Evolutionary conservation across 495 filamentous ascomycete genomes (phyloP).

Genomic region (Tuber brumale): DNA sequence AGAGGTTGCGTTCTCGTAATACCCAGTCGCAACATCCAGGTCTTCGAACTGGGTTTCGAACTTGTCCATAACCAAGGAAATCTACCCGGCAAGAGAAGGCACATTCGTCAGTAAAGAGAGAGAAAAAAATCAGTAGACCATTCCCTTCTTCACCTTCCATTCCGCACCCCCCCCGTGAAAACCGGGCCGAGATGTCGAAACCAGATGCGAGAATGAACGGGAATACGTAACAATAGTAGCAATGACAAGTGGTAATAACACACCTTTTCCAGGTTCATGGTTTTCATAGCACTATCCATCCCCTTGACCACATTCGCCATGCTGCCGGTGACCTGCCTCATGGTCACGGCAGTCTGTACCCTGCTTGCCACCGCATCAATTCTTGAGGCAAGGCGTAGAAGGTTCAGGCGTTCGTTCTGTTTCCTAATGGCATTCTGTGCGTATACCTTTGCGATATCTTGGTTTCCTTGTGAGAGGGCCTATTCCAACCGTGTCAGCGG

Average conservation of each 20-base stretch:
- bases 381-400: conserved; percentile 53
- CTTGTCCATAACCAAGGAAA: conserved; percentile 62
- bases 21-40: conserved; percentile 71
- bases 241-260: conserved; percentile 10
- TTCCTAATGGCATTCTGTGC: conserved; percentile 80
- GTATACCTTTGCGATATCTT: conserved; percentile 75
- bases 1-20: conserved; percentile 76
- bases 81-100: conserved; percentile 40
- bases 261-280: conserved; percentile 65
- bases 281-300: conserved; percentile 61
- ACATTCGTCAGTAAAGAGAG: conserved; percentile 1
- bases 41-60: conserved; percentile 81
- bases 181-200: neutral
- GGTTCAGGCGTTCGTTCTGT: conserved; percentile 61
- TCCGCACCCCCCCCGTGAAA: neutral
- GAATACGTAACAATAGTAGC: neutral
- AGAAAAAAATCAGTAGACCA: neutral
- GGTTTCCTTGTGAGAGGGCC: conserved; percentile 58
- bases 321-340: conserved; percentile 57
- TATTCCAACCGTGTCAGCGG: conserved; percentile 19
- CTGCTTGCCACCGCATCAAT: conserved; percentile 59
- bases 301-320: conserved; percentile 61
- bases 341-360: conserved; percentile 61
- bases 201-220: neutral
- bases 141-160: neutral